phyloP scores from a whole-genome alignment of 768 basidiomycete species.

The Mycena capillaripes region DNA sequence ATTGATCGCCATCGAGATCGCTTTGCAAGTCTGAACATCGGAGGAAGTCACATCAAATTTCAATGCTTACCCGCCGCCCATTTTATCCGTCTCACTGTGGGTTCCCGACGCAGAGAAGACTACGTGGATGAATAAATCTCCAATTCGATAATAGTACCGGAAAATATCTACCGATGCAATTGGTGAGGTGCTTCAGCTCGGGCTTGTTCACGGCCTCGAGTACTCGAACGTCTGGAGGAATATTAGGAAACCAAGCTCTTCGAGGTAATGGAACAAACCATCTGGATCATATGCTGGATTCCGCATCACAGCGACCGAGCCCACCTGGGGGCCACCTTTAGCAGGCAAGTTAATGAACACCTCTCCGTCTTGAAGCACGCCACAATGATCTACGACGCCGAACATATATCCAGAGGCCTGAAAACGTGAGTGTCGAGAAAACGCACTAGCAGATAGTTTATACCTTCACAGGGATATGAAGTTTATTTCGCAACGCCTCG shows the following conservation, averaged over 20 bases:
- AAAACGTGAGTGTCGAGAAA: no score
- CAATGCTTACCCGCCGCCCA: constrained; percentile 41
- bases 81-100: constrained; percentile 37
- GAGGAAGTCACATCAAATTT: background rate
- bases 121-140: constrained; percentile 1
- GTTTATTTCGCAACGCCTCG: constrained; percentile 34
- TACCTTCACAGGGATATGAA: constrained; percentile 38
- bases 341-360: constrained; percentile 40
- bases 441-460: background rate
- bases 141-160: background rate
- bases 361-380: constrained; percentile 35
- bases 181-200: constrained; percentile 28
- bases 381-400: constrained; percentile 39
- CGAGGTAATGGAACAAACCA: background rate
- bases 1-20: constrained; percentile 44
- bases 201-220: constrained; percentile 36
- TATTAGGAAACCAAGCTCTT: background rate
- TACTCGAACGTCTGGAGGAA: constrained; percentile 32
- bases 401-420: constrained; percentile 25
- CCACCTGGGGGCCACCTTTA: constrained; percentile 30
- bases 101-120: constrained; percentile 38
- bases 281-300: constrained; percentile 38
- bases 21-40: background rate
- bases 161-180: constrained; percentile 35
- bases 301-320: constrained; percentile 32